These are phyloP conservation scores for Lactarius psammicola DNA, from an alignment of 768 basidiomycete genomes.

Conservation along the genomic window DNA sequence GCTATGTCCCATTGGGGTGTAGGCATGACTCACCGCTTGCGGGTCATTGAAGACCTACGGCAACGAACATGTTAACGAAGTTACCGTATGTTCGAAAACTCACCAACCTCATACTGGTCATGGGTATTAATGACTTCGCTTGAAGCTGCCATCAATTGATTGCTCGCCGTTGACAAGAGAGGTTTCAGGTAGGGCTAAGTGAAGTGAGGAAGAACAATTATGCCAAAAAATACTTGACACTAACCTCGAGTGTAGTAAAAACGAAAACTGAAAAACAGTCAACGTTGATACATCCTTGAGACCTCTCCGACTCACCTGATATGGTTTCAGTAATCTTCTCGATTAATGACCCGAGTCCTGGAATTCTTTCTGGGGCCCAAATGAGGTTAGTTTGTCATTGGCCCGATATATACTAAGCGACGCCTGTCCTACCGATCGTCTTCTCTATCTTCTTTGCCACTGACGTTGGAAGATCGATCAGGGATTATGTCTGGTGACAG, in stretches of 20 bases:
- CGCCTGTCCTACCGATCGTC: conserved; percentile 56
- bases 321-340: conserved; percentile 79
- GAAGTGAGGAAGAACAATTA: background rate
- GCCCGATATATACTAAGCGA: background rate
- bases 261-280: conserved; percentile 56
- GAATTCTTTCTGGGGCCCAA: conserved; percentile 64
- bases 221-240: conserved; percentile 10
- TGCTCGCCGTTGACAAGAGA: conserved; percentile 66
- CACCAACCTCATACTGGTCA: conserved; percentile 74
- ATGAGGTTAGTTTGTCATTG: conserved; percentile 1
- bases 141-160: conserved; percentile 59
- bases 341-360: conserved; percentile 68
- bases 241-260: conserved; percentile 80
- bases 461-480: conserved; percentile 24
- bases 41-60: conserved; percentile 74
- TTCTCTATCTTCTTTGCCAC: conserved; percentile 77
- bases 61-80: background rate
- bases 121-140: conserved; percentile 75
- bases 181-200: conserved; percentile 77
- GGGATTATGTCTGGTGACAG: conserved; percentile 5
- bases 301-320: conserved; percentile 41
- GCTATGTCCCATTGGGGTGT: conserved; percentile 4
- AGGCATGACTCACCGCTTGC: conserved; percentile 55
- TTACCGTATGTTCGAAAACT: background rate
- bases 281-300: background rate